phyloP scores from a whole-genome alignment of 2,329 filamentous ascomycete species.

The Sphaerulina musiva region DNA sequence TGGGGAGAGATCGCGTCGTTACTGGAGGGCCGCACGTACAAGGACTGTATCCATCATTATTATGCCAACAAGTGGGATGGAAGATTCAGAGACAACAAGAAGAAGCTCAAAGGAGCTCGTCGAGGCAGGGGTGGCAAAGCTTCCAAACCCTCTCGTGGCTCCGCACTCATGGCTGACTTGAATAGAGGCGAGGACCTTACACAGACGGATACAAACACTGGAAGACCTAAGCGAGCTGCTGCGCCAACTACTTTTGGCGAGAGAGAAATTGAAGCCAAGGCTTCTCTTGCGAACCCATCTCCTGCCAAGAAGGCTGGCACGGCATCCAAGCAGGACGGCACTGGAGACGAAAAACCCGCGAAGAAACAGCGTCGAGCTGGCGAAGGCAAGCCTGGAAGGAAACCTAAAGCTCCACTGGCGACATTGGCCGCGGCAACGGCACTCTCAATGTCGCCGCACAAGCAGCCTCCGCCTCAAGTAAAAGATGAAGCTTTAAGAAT shows the following conservation, averaged over 20 bases:
- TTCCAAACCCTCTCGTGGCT: conserved; percentile 42
- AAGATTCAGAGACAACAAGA: conserved; percentile 70
- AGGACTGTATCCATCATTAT: conserved; percentile 78
- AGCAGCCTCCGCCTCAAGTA: conserved; percentile 23
- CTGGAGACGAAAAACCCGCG: conserved; percentile 33
- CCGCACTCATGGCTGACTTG: conserved; percentile 57
- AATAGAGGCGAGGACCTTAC: conserved; percentile 39
- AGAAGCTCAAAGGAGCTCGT: conserved; percentile 39
- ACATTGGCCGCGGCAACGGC: conserved; percentile 28
- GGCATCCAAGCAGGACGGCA: conserved; percentile 24
- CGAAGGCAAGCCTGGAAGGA: conserved; percentile 34
- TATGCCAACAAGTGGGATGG: conserved; percentile 71
- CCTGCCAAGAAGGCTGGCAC: conserved; percentile 34
- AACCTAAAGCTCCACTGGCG: conserved; percentile 39
- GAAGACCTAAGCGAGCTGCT: conserved; percentile 46
- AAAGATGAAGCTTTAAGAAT: conserved; percentile 28
- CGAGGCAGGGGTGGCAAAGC: conserved; percentile 45
- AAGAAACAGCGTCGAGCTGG: conserved; percentile 30
- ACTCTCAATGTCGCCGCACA: conserved; percentile 31
- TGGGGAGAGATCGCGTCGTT: conserved; percentile 71
- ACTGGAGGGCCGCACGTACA: conserved; percentile 63
- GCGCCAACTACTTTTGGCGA: conserved; percentile 71
- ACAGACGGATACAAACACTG: conserved; percentile 40
- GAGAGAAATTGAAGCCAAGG: conserved; percentile 57
- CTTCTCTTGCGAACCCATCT: conserved; percentile 52